Percentiles rank a stretch among this genome's conserved stretches.
These are phyloP conservation scores for Peronospora farinosa DNA, from an alignment of 352 stramenopile species.

Conservation along the genomic window DNA sequence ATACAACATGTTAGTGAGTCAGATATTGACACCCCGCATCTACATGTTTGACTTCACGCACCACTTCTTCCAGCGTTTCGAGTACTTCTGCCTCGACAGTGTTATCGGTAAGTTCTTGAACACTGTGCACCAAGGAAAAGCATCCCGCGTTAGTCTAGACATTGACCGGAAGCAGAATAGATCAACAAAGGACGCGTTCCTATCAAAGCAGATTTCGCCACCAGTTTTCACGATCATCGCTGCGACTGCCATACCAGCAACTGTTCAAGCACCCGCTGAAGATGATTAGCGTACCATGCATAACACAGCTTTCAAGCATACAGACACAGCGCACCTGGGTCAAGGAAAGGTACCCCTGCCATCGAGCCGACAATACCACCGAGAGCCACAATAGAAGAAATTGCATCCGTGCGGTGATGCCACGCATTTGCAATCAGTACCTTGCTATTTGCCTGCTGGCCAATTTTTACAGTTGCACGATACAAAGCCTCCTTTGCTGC, in stretches of 20 bases:
- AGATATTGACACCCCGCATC: not conserved
- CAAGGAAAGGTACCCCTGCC: constrained; percentile 55
- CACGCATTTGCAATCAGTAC: constrained; percentile 97
- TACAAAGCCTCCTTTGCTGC: constrained; percentile 92
- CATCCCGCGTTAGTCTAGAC: not conserved
- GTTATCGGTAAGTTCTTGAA: constrained; percentile 82
- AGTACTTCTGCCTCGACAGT: constrained; percentile 76
- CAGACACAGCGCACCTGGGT: constrained; percentile 42
- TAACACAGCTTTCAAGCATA: not conserved
- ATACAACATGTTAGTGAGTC: constrained; percentile 1
- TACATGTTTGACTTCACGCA: constrained; percentile 15
- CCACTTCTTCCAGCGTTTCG: constrained; percentile 67
- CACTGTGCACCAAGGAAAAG: constrained; percentile 25
- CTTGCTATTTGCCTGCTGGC: constrained; percentile 88
- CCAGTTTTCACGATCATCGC: constrained; percentile 87
- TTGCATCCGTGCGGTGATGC: constrained; percentile 90
- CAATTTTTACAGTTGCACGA: constrained; percentile 89
- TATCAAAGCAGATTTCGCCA: constrained; percentile 77
- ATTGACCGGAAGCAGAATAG: not conserved
- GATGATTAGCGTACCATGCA: not conserved
- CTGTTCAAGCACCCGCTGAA: constrained; percentile 15
- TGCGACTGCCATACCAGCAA: constrained; percentile 77
- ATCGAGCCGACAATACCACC: constrained; percentile 73
- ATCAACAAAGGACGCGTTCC: constrained; percentile 19
- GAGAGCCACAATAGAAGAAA: constrained; percentile 85